These are phyloP conservation scores for Candida mesenterica DNA, from an alignment of 1,139 yeast species.

Conservation along the genomic window DNA sequence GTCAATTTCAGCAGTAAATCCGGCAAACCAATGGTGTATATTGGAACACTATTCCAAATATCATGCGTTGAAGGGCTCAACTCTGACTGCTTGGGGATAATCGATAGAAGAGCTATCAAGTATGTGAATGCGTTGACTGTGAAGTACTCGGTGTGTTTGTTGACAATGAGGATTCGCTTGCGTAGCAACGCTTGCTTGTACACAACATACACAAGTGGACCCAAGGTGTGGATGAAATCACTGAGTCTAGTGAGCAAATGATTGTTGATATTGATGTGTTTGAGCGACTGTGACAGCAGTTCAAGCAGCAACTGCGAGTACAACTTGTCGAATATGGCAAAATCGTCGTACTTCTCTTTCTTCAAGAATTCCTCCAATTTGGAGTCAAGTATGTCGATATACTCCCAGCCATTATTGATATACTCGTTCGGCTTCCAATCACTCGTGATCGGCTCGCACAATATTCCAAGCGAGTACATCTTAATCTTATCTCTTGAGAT, in stretches of 20 bases:
- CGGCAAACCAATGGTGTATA: conserved; percentile 65
- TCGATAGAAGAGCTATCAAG: conserved; percentile 34
- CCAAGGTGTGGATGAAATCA: conserved; percentile 50
- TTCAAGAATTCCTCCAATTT: conserved; percentile 40
- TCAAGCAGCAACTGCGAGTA: conserved; percentile 11
- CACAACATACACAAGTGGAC: conserved; percentile 69
- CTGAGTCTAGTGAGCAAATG: conserved; percentile 55
- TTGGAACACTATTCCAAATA: conserved; percentile 29
- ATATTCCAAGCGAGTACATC: conserved; percentile 64
- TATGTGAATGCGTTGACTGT: conserved; percentile 30
- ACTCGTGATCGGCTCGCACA: conserved; percentile 43
- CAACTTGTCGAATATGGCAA: conserved; percentile 20
- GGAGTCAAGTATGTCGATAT: conserved; percentile 44
- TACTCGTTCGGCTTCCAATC: conserved; percentile 56
- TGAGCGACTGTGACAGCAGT: conserved; percentile 9
- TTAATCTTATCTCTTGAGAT: conserved; percentile 51
- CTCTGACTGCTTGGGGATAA: conserved; percentile 35
- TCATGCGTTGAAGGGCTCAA: conserved; percentile 14
- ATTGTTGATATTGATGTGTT: conserved; percentile 20
- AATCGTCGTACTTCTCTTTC: conserved; percentile 18
- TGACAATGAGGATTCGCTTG: conserved; percentile 58
- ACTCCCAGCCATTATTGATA: conserved; percentile 56
- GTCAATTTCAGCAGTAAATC: conserved; percentile 38
- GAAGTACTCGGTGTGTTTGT: conserved; percentile 17
- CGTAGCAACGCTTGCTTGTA: conserved; percentile 70